Evolutionary conservation across 116 monocot genomes (phyloP), one percentile per base, ranked within the genome.

Genomic region (Cymodocea nodosa): DNA sequence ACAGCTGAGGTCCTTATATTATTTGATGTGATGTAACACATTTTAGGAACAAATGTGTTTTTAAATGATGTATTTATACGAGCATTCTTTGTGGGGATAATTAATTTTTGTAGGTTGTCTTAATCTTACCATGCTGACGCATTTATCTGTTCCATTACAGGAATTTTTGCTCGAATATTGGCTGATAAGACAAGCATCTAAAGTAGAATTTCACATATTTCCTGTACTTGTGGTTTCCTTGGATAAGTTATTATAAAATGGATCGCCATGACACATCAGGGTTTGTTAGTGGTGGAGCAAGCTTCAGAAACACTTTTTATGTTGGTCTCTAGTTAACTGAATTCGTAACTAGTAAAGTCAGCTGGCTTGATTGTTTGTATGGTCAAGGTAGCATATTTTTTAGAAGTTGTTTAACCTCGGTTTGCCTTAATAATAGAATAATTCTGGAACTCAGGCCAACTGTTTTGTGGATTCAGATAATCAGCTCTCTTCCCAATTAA

Each of bases 261-360:
- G 92, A 92, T 66, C 92, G 87, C 23, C 51, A 69, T 64, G 92
- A 92, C 73, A 92, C 85, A 67, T 83, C 85, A 10, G 92, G 92
- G 22, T 88, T 92, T 71, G 92, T 88, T 67, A 92, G 92, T 71
- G 92, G 92, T 59, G 92, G 92, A 44, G 68, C 56, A 69, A 23
- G 22, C 18, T 12, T 67, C 37, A 30, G 58, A 22, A 50, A 71
- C 73, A 74, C 44, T 50, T 70, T 60, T 18, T 58, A 18, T 36
- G 2, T 51, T 16, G 50, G 10, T 22, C 18, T 68, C 56, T 60
- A 17, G 30, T 51, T 64, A 50, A 23, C 23, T 51, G 30, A 30
- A 25, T 51, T n/a, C 8, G 60, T 60, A 7, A 23, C 50, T 30
- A 14, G 37, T 56, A 22, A 60, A 24, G 23, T 25, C 15, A 15